These are phyloP conservation scores for Croton setiger DNA, from an alignment of 441 rosid species.

Conservation along the genomic window DNA sequence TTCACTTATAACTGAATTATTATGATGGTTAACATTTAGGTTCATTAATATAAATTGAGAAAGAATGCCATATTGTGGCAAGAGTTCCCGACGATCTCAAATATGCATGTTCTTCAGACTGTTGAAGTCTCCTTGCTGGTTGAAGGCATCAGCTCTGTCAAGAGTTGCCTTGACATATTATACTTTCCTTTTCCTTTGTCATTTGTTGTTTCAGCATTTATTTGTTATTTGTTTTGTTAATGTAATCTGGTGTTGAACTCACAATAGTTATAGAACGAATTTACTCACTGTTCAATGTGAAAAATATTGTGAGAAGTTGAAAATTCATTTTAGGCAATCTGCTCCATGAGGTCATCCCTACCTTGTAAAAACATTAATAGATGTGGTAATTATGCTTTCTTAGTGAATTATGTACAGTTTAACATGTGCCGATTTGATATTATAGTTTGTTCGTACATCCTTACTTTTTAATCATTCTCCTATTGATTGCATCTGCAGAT, in stretches of 20 bases:
- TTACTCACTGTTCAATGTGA: not conserved
- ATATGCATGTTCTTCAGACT: not conserved
- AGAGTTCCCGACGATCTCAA: not conserved
- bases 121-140: constrained; percentile 4
- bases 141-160: constrained; percentile 1
- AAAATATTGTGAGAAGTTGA: not conserved
- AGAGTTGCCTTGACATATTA: not conserved
- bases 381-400: not conserved
- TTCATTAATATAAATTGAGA: not conserved
- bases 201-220: not conserved
- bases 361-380: not conserved
- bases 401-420: not conserved
- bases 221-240: not conserved
- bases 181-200: not conserved
- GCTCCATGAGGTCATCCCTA: not conserved
- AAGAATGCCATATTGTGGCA: not conserved
- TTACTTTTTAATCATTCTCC: not conserved
- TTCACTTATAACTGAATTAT: not conserved
- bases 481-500: constrained; percentile 38
- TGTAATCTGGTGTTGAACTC: not conserved
- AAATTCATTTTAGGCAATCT: constrained; percentile 3
- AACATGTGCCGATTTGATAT: not conserved
- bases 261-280: not conserved
- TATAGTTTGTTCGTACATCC: not conserved
- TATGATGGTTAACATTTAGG: not conserved